These are phyloP conservation scores for Entomortierella lignicola DNA, from an alignment of 192 early-diverging fungal species.

Conservation along the genomic window DNA sequence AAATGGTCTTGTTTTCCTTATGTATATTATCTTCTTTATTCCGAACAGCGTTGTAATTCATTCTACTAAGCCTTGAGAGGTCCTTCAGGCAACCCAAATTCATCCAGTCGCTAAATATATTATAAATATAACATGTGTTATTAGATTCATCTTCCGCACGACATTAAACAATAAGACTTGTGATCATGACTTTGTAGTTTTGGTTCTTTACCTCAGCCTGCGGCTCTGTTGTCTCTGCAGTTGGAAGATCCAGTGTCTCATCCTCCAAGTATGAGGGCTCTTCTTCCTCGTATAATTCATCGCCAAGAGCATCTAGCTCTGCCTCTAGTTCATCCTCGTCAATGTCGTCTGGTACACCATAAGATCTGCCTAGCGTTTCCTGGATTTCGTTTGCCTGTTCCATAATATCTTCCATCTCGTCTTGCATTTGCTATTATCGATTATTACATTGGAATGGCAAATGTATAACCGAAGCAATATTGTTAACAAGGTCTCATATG, in stretches of 20 bases:
- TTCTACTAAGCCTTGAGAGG: constrained; percentile 59
- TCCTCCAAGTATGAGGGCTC: constrained; percentile 89
- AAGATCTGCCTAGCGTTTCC: constrained; percentile 92
- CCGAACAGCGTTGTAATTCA: no score
- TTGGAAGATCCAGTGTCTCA: constrained; percentile 62
- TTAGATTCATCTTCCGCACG: background rate
- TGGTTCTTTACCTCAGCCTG: constrained; percentile 59
- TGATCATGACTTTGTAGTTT: no score
- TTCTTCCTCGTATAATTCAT: constrained; percentile 87
- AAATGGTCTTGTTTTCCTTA: no score
- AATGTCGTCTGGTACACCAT: constrained; percentile 93
- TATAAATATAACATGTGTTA: background rate
- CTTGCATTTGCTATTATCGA: constrained; percentile 81
- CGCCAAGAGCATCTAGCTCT: constrained; percentile 97
- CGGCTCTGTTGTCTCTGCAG: constrained; percentile 55
- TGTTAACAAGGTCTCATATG: no score
- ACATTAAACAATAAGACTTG: background rate
- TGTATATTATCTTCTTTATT: no score
- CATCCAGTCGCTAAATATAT: constrained; percentile 57
- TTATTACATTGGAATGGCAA: background rate
- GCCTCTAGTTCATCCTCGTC: constrained; percentile 99
- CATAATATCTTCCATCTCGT: constrained; percentile 98
- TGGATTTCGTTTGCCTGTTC: constrained; percentile 98
- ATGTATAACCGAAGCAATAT: background rate
- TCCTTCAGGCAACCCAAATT: constrained; percentile 63